phyloP scores from a whole-genome alignment of 306 rosid genomes.

The Corylus heterophylla region DNA sequence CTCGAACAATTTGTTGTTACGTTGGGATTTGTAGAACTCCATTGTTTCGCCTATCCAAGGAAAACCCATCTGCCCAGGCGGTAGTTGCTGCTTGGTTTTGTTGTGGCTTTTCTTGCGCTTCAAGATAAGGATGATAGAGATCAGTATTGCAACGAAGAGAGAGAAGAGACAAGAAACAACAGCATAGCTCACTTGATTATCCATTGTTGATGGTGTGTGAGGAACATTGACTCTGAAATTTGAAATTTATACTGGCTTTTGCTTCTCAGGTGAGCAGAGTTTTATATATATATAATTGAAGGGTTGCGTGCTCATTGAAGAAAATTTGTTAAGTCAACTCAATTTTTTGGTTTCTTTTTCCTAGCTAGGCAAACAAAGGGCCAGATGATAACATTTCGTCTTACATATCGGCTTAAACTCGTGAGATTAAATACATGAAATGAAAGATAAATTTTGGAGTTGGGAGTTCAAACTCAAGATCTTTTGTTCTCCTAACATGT shows the following conservation, averaged over 20 bases:
- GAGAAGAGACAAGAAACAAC: slow-evolving; percentile 33
- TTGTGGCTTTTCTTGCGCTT: slow-evolving; percentile 30
- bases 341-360: no score
- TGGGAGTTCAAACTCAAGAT: no score
- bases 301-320: slow-evolving; percentile 21
- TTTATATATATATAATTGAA: slow-evolving; percentile 27
- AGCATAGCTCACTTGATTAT: slow-evolving; percentile 21
- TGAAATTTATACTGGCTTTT: slow-evolving; percentile 8
- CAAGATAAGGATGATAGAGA: slow-evolving; percentile 35
- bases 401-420: no score
- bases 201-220: slow-evolving; percentile 36
- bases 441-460: no score
- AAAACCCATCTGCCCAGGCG: slow-evolving; percentile 76
- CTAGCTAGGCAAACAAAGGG: no score
- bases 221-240: slow-evolving; percentile 10
- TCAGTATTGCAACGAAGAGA: slow-evolving; percentile 29
- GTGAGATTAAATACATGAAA: no score
- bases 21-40: slow-evolving; percentile 71
- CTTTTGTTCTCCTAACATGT: no score
- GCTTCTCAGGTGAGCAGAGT: slow-evolving; percentile 3
- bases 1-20: slow-evolving; percentile 53
- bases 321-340: slow-evolving; percentile 9
- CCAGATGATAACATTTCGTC: no score
- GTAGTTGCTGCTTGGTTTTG: slow-evolving; percentile 39
- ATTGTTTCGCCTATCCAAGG: slow-evolving; percentile 88